Conservation (phyloP, 202 grass and related monocot species). For the Panicum hallii region DNA sequence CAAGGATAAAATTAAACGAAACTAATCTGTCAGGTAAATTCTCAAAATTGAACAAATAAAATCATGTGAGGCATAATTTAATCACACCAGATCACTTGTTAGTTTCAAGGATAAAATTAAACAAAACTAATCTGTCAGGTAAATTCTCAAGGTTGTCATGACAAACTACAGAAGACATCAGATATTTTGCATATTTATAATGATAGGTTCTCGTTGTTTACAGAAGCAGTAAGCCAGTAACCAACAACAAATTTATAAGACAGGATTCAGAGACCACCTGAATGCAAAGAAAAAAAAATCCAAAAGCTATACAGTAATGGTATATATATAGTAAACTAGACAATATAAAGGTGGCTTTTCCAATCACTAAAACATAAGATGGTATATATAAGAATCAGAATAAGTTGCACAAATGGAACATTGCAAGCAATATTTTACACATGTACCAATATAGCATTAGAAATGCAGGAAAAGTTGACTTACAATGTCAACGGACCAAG, state of each 20-base stretch:
- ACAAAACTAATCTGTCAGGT: neutral
- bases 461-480: neutral
- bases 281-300: neutral
- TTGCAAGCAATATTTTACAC: neutral
- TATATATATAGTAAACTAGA: neutral
- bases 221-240: neutral
- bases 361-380: neutral
- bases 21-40: neutral
- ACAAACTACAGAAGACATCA: neutral
- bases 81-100: slow-evolving; percentile 20
- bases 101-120: neutral
- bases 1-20: neutral
- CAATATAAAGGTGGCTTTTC: neutral
- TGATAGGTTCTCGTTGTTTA: neutral
- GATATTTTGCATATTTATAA: slow-evolving; percentile 24
- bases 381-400: neutral
- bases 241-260: neutral
- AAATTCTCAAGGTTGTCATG: neutral
- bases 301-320: neutral
- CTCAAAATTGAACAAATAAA: neutral
- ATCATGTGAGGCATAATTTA: slow-evolving; percentile 17
- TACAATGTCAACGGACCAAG: neutral
- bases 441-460: neutral
- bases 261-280: neutral
- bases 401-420: neutral